Conservation (phyloP, 805 yeast species). For the Starmerella etchellsii region DNA sequence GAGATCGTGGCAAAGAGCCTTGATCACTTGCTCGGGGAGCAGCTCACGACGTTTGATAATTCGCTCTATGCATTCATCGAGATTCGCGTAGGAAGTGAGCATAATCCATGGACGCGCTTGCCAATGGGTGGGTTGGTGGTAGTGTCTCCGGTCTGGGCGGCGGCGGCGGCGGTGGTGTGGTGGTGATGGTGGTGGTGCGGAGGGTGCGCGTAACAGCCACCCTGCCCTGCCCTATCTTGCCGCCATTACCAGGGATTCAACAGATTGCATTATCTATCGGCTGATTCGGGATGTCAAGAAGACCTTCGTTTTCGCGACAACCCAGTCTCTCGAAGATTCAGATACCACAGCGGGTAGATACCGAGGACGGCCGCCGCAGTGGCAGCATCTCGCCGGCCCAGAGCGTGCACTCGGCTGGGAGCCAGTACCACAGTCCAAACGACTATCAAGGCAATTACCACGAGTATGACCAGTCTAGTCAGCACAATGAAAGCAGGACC, state of each 20-base stretch:
- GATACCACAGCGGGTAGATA: background rate
- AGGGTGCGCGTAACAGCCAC: too few relatives aligned
- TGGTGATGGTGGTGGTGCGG: too few relatives aligned
- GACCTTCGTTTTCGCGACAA: background rate
- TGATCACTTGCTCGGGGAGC: constrained; percentile 56
- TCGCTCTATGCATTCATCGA: constrained; percentile 60
- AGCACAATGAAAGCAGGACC: too few relatives aligned
- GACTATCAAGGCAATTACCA: background rate
- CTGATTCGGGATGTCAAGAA: constrained; percentile 1
- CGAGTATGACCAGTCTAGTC: background rate
- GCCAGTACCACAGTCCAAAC: too few relatives aligned
- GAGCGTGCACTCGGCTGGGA: background rate
- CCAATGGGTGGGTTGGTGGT: too few relatives aligned
- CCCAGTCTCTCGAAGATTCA: background rate
- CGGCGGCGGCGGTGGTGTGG: too few relatives aligned
- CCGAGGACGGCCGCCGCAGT: background rate
- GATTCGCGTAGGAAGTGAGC: constrained; percentile 25
- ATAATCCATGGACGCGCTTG: too few relatives aligned
- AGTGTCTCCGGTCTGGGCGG: too few relatives aligned
- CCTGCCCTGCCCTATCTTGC: too few relatives aligned
- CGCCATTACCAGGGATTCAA: too few relatives aligned
- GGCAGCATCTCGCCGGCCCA: background rate
- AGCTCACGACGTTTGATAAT: constrained; percentile 46
- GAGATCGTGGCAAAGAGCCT: constrained; percentile 63
- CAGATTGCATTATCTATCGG: too few relatives aligned